Evolutionary conservation across 805 yeast genomes (phyloP), one percentile per base, ranked within the genome.

Genomic region (Kluyveromyces nonfermentans): DNA sequence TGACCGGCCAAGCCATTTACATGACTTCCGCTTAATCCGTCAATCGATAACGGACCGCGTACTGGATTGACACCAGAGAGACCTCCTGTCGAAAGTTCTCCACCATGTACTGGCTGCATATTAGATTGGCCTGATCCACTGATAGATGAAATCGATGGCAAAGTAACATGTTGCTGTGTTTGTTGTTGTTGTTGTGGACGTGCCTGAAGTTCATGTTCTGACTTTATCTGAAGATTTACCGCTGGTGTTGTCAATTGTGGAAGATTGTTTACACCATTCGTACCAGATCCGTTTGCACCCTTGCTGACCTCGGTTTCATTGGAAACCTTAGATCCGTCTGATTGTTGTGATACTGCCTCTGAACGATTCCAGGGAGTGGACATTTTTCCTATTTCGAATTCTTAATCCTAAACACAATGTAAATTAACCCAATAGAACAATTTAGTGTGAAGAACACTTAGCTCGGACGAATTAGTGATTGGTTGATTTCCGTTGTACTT

Each of bases 151-250:
- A 38, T 38, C 7, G 41, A 38, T 16, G 41, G 41, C 31, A 38
- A 15, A 19, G 34, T 38, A 33, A 38, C 41, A 33, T 50, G 60
- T 40, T 41, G 60, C 36, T 44, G 50, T 25, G 36, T 53, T 34
- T 35, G 51, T 40, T 21, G 53, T 20, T 41, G 50, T 38, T 33
- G 46, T 14, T 42, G 50, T 33, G 41, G 43, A 19, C 20, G 46
- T 21, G 37, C 50, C 41, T 43, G 53, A 42, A 41, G 42, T 37
- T 47, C 55, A 31, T 45, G 51, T 39, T 42, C 39, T 21, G 60
- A 63, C 31, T 38, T 38, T 14, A 38, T 19, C 41, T 38, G 41
- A 16, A 38, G 16, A n/a, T 38, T 38, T 5, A 38, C 41, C 19
- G 41, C 41, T 12, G 41, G 41, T 15, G 41, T 33, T 14, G 41